Percentiles rank a stretch among this genome's conserved stretches.
Conservation (phyloP, 495 filamentous ascomycete species). For the Staphylotrichum longicolle region DNA sequence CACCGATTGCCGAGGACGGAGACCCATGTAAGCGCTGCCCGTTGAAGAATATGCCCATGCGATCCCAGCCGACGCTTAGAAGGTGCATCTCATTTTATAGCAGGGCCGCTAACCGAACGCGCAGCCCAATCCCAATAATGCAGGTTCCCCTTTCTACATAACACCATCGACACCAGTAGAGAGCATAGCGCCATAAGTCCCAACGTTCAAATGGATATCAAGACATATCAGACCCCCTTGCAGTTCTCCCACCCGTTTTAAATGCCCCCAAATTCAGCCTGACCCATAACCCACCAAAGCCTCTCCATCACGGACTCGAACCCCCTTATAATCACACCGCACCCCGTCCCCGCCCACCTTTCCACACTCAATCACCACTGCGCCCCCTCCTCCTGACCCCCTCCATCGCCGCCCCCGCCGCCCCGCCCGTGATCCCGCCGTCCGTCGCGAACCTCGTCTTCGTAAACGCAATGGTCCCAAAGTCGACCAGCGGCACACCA, state of each 20-base stretch:
- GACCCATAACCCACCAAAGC: neutral
- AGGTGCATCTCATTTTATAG: too few species aligned
- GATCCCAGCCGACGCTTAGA: too few species aligned
- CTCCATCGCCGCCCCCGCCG: slow-evolving; percentile 1
- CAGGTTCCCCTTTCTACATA: too few species aligned
- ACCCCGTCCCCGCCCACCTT: slow-evolving; percentile 1
- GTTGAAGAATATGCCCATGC: too few species aligned
- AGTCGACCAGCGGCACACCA: slow-evolving; percentile 14
- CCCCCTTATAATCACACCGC: neutral
- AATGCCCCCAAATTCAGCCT: too few species aligned
- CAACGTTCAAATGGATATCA: too few species aligned
- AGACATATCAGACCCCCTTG: too few species aligned
- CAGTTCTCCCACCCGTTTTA: too few species aligned
- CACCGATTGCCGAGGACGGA: slow-evolving; percentile 7
- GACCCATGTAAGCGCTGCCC: neutral
- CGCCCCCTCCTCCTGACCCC: neutral
- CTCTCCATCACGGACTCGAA: neutral
- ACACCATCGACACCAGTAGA: too few species aligned
- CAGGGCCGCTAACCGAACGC: too few species aligned
- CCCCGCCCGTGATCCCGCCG: neutral
- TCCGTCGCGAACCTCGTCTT: neutral
- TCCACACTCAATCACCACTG: slow-evolving; percentile 5
- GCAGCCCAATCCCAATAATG: too few species aligned
- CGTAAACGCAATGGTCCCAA: slow-evolving; percentile 1
- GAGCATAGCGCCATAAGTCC: too few species aligned